Evolutionary conservation across 768 basidiomycete genomes (phyloP).

Genomic region (Trametes coccinea): DNA sequence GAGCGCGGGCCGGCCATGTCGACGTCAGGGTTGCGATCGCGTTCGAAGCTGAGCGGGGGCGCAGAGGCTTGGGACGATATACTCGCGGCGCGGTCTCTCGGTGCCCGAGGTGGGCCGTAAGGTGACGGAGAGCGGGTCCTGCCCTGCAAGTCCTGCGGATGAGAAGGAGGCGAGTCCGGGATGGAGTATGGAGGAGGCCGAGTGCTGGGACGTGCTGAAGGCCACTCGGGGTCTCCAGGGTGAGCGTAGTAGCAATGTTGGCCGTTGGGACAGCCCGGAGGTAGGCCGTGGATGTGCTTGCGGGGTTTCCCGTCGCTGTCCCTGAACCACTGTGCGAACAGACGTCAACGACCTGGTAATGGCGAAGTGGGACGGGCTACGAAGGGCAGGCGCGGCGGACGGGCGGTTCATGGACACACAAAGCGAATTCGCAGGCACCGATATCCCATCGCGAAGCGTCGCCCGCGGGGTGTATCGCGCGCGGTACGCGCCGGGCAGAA

Average conservation of each 20-base stretch:
- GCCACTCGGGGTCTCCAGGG: slow-evolving; percentile 24
- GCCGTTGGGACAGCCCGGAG: slow-evolving; percentile 8
- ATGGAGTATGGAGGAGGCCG: background rate
- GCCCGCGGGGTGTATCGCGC: background rate
- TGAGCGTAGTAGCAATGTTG: slow-evolving; percentile 20
- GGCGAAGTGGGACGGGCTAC: background rate
- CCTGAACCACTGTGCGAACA: slow-evolving; percentile 19
- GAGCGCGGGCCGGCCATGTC: background rate
- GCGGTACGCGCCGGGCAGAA: background rate
- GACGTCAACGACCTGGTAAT: background rate
- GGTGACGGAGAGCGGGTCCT: background rate
- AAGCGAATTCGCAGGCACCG: background rate
- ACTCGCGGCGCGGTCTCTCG: slow-evolving; percentile 6
- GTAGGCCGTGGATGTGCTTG: background rate
- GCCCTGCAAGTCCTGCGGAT: background rate
- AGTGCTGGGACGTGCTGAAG: background rate
- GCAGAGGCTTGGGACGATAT: background rate
- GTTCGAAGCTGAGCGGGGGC: background rate
- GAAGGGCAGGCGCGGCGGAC: background rate
- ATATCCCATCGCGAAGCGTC: too few relatives aligned
- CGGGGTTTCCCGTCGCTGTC: slow-evolving; percentile 17
- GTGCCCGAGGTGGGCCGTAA: background rate
- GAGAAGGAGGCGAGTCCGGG: background rate
- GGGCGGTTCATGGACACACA: background rate
- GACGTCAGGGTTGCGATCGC: slow-evolving; percentile 3